Conservation (phyloP, 2,329 filamentous ascomycete species). For the Hymenoscyphus scutula region DNA sequence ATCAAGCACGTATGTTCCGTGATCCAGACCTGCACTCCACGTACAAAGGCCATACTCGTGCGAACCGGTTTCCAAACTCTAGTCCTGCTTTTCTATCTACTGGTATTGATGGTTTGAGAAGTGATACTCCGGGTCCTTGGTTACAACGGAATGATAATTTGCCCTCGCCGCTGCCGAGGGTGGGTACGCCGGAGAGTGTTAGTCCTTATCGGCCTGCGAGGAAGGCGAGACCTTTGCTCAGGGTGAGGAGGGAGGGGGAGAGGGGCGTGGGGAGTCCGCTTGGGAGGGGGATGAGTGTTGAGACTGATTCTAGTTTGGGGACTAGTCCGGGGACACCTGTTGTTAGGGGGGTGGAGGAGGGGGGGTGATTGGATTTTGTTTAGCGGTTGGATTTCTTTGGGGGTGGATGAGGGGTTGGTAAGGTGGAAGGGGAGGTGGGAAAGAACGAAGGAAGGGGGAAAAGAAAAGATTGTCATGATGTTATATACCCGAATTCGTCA, state of each 20-base stretch:
- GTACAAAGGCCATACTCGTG: slow-evolving; percentile 20
- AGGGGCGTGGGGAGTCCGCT: slow-evolving; percentile 21
- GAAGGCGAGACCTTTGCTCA: slow-evolving; percentile 29
- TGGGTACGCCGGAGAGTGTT: slow-evolving; percentile 23
- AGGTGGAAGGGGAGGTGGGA: background rate
- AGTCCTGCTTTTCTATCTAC: slow-evolving; percentile 13
- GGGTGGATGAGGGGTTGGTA: background rate
- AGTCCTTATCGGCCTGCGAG: slow-evolving; percentile 28
- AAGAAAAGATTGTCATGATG: background rate
- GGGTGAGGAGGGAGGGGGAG: slow-evolving; percentile 27
- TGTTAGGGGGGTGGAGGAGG: background rate
- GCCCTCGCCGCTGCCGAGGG: slow-evolving; percentile 14
- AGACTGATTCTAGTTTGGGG: slow-evolving; percentile 34
- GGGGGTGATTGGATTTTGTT: background rate
- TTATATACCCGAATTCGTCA: background rate
- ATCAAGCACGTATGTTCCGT: slow-evolving; percentile 22
- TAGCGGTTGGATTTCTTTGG: too few species aligned
- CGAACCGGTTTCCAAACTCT: background rate
- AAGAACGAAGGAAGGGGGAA: background rate
- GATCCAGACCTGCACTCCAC: slow-evolving; percentile 21
- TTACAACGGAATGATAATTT: slow-evolving; percentile 21
- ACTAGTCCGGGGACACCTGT: slow-evolving; percentile 33
- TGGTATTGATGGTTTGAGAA: slow-evolving; percentile 17
- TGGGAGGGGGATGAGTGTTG: slow-evolving; percentile 29
- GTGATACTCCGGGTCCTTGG: slow-evolving; percentile 29